Conservation (phyloP, 495 filamentous ascomycete species). For the Lasiosphaeriaceae sp. region DNA sequence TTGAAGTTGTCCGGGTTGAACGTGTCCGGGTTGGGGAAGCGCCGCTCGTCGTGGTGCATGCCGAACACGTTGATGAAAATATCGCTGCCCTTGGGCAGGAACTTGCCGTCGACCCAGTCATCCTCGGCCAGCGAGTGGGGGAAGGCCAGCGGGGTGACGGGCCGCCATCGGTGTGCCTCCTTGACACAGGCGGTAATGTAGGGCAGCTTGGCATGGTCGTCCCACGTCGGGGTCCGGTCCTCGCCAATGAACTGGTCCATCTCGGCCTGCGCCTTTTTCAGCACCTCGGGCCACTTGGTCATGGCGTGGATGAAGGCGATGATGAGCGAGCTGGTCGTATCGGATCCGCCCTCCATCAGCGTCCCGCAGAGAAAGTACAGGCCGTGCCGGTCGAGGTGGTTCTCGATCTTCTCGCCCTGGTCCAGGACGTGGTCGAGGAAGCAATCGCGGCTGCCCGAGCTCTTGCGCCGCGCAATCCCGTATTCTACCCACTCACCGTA, state of each 20-base stretch:
- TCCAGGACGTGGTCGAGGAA: constrained; percentile 47
- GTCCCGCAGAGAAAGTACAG: constrained; percentile 35
- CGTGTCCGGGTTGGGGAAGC: constrained; percentile 36
- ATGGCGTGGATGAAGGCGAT: constrained; percentile 44
- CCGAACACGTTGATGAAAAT: constrained; percentile 42
- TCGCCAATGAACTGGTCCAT: constrained; percentile 28
- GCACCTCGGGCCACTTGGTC: constrained; percentile 36
- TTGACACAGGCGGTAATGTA: constrained; percentile 41
- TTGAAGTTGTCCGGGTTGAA: constrained; percentile 46
- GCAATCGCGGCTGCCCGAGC: constrained; percentile 14
- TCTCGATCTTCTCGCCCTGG: constrained; percentile 35
- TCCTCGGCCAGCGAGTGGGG: constrained; percentile 33
- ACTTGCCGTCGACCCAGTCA: constrained; percentile 36
- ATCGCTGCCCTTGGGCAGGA: constrained; percentile 39
- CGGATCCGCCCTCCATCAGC: constrained; percentile 45
- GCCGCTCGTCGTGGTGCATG: constrained; percentile 32
- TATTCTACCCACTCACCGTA: constrained; percentile 28
- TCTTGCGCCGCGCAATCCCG: constrained; percentile 13
- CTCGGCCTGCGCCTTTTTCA: constrained; percentile 23
- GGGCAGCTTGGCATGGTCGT: constrained; percentile 35
- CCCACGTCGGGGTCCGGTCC: constrained; percentile 32
- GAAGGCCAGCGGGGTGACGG: constrained; percentile 30
- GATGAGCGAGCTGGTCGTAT: constrained; percentile 37
- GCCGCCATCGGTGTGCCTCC: constrained; percentile 37
- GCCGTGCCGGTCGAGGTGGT: constrained; percentile 35